These are phyloP conservation scores for Penicillium sumatraense DNA, from an alignment of 2,329 filamentous ascomycete species.

Conservation along the genomic window DNA sequence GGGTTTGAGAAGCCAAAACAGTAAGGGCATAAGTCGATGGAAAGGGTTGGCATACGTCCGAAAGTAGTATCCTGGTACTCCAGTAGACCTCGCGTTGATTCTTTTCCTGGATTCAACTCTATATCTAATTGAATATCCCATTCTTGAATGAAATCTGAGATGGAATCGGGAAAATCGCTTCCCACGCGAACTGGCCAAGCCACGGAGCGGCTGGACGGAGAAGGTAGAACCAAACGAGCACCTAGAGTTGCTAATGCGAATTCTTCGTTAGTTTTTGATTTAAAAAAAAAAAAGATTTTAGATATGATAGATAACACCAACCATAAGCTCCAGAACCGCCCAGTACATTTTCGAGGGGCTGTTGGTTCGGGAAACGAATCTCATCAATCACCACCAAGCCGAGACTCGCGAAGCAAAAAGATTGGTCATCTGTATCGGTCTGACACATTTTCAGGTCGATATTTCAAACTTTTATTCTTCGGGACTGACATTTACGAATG, in stretches of 20 bases:
- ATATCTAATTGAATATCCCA: conserved; percentile 23
- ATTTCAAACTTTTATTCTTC: too few relatives aligned
- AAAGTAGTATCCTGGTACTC: conserved; percentile 35
- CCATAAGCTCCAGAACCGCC: conserved; percentile 42
- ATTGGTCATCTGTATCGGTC: conserved; percentile 2
- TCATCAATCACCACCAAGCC: conserved; percentile 43
- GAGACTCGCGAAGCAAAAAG: conserved; percentile 36
- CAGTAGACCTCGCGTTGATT: conserved; percentile 31
- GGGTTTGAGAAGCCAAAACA: background rate
- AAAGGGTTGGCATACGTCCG: conserved; percentile 25
- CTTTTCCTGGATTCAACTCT: conserved; percentile 5
- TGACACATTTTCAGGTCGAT: too few relatives aligned
- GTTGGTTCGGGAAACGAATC: conserved; percentile 31
- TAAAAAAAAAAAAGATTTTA: too few relatives aligned
- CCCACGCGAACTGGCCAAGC: conserved; percentile 31
- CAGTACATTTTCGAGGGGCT: conserved; percentile 30
- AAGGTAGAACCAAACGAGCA: conserved; percentile 30
- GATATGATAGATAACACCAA: conserved; percentile 1
- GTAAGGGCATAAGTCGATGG: background rate
- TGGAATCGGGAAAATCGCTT: conserved; percentile 28
- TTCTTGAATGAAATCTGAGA: conserved; percentile 12
- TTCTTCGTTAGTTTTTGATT: too few relatives aligned
- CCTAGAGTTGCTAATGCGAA: conserved; percentile 28
- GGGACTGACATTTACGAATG: too few relatives aligned
- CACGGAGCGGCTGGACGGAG: conserved; percentile 17